Evolutionary conservation across 176 grass and related monocot genomes (phyloP), one percentile per base, ranked within the genome.

Genomic region (Chloris gayana): DNA sequence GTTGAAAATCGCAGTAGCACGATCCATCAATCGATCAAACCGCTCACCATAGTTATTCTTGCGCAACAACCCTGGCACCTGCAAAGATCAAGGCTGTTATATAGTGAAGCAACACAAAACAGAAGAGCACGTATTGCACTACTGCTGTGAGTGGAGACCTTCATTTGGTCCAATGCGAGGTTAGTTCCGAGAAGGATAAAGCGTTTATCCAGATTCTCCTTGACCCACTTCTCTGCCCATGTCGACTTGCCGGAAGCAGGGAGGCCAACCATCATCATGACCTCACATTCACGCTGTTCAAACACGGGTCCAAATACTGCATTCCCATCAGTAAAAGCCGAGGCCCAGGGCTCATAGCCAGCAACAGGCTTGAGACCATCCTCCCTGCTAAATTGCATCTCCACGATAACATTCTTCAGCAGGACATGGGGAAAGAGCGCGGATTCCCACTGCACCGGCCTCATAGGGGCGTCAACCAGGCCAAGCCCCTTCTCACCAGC

Each of bases 161-260:
- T 94, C 91, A 91, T 94, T 85, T 94, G 88, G 26, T 91, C 91
- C 88, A 94, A 81, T 33, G 34, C 83, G 77, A 91, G 88, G 32
- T 91, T 91, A 70, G 88, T 94, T 27, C 88, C 91, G 4, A 94
- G 91, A 78, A 94, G 50, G 54, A 94, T 64, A 4, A 77, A 84
- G 15, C 88, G 88, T 38, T 88, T 94, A 65, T 91, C 85, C 0
- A 80, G 85, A 77, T 91, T 82, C 29, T 88, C 80, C 85, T 70
- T 91, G 42, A 88, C 73, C 67, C 82, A 86, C 69, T 88, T 91
- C 45, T 94, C 85, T 80, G 91, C 88, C 88, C 88, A 94, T 9
- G 88, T 91, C 22, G 83, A 83, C 25, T 94, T 94, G 59, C 91
- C 91, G 14, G 91, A 90, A 26, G 91, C 85, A 2, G 85, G 91